phyloP scores from a whole-genome alignment of 257 asterid species.

The Hygrophila difformis region DNA sequence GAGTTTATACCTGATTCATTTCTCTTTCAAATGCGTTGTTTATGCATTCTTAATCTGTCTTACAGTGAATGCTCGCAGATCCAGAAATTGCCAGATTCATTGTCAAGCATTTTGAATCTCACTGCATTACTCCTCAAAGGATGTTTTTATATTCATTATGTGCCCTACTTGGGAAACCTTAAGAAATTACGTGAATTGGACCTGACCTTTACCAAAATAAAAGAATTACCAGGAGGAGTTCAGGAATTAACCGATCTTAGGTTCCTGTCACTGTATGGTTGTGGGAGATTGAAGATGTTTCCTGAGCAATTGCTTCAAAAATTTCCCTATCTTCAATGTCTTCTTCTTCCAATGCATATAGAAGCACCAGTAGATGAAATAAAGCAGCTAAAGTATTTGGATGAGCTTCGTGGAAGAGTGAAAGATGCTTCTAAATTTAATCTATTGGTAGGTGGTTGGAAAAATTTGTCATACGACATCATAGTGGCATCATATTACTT shows the following conservation, averaged over 20 bases:
- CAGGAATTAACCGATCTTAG: conserved; percentile 1
- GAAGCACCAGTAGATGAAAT: conserved; percentile 1
- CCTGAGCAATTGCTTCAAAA: not conserved
- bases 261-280: not conserved
- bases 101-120: conserved; percentile 1
- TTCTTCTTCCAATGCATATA: conserved; percentile 7
- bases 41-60: conserved; percentile 8
- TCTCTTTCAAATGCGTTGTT: not conserved
- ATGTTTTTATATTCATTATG: not conserved
- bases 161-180: conserved; percentile 16
- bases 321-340: conserved; percentile 6
- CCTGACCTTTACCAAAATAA: conserved; percentile 1
- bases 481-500: too few species aligned
- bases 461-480: too few species aligned
- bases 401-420: conserved; percentile 8
- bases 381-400: not conserved
- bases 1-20: not conserved
- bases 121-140: not conserved
- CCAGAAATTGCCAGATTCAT: conserved; percentile 1
- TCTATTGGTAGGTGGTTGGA: too few species aligned
- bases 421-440: not conserved
- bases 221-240: conserved; percentile 11
- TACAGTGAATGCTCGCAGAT: not conserved
- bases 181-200: conserved; percentile 12
- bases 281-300: not conserved